These are phyloP conservation scores for Schizophyllum amplum DNA, from an alignment of 1,284 basidiomycete genomes.

Conservation along the genomic window DNA sequence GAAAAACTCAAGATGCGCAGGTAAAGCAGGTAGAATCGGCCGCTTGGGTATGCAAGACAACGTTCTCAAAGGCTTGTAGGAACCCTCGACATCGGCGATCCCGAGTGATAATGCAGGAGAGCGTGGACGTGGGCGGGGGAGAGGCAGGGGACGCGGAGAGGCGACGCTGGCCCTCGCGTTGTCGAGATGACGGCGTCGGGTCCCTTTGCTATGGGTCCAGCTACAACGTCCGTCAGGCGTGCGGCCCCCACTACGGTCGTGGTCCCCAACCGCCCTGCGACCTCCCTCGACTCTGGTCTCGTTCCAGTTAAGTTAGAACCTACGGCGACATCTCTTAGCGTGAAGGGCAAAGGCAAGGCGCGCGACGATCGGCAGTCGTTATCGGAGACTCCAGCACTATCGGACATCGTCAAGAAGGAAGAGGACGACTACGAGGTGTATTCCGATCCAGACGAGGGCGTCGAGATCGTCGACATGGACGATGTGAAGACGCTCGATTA, in stretches of 20 bases:
- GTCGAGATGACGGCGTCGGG: constrained; percentile 76
- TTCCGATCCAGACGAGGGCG: constrained; percentile 83
- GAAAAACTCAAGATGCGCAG: constrained; percentile 52
- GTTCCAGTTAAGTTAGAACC: neutral
- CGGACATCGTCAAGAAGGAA: constrained; percentile 14
- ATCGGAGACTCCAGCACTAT: constrained; percentile 31
- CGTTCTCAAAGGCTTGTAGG: constrained; percentile 31
- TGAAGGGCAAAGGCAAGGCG: neutral
- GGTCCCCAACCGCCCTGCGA: neutral
- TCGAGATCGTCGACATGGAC: constrained; percentile 86
- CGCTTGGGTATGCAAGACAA: neutral
- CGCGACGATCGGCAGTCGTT: constrained; percentile 24
- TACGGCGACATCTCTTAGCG: neutral
- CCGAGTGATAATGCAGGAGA: constrained; percentile 26
- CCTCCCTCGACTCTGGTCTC: neutral
- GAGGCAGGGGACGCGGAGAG: constrained; percentile 38
- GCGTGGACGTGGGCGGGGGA: constrained; percentile 43
- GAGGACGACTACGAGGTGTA: constrained; percentile 57
- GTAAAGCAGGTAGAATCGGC: constrained; percentile 32
- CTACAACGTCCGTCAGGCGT: constrained; percentile 24
- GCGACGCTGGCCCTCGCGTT: constrained; percentile 42
- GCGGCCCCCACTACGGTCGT: neutral
- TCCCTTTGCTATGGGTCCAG: constrained; percentile 78
- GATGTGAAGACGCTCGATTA: constrained; percentile 76
- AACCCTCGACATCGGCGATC: constrained; percentile 32